Percentiles rank a stretch among this genome's conserved stretches.
Evolutionary conservation across 2,329 filamentous ascomycete species (phyloP).

Genomic region (Penicillium frequentans): DNA sequence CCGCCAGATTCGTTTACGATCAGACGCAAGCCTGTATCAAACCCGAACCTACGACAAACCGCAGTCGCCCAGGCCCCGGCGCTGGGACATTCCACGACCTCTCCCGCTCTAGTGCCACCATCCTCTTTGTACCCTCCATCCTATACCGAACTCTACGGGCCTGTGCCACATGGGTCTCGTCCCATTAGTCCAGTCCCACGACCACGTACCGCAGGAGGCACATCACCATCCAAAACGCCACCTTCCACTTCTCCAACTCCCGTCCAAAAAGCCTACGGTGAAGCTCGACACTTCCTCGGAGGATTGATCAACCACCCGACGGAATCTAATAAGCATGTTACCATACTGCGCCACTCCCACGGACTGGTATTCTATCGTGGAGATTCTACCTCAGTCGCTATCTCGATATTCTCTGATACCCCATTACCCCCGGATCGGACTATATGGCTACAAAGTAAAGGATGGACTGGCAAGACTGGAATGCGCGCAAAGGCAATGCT

Average conservation of each 20-base stretch:
- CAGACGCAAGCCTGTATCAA: constrained; percentile 24
- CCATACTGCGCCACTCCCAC: constrained; percentile 65
- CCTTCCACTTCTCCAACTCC: constrained; percentile 13
- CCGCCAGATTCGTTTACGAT: constrained; percentile 16
- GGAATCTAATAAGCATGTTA: constrained; percentile 66
- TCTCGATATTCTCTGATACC: constrained; percentile 64
- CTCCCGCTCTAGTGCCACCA: constrained; percentile 10
- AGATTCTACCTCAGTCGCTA: constrained; percentile 60
- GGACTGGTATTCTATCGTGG: constrained; percentile 67
- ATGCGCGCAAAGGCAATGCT: constrained; percentile 66
- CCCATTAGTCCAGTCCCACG: constrained; percentile 3
- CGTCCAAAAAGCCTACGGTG: constrained; percentile 42
- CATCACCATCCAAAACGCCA: constrained; percentile 2
- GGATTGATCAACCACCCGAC: constrained; percentile 64
- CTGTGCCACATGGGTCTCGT: not conserved
- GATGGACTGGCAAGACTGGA: constrained; percentile 67
- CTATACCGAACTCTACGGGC: constrained; percentile 21
- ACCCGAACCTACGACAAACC: constrained; percentile 22
- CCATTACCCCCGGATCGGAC: constrained; percentile 59
- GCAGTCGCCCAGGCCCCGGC: constrained; percentile 11
- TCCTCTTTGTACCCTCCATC: constrained; percentile 16
- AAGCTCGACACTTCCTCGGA: constrained; percentile 65
- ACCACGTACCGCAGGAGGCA: constrained; percentile 15
- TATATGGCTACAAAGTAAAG: constrained; percentile 68
- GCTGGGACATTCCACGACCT: constrained; percentile 8